Evolutionary conservation across 2,329 filamentous ascomycete genomes (phyloP), one percentile per base, ranked within the genome.

Genomic region (Endothia cerciana): DNA sequence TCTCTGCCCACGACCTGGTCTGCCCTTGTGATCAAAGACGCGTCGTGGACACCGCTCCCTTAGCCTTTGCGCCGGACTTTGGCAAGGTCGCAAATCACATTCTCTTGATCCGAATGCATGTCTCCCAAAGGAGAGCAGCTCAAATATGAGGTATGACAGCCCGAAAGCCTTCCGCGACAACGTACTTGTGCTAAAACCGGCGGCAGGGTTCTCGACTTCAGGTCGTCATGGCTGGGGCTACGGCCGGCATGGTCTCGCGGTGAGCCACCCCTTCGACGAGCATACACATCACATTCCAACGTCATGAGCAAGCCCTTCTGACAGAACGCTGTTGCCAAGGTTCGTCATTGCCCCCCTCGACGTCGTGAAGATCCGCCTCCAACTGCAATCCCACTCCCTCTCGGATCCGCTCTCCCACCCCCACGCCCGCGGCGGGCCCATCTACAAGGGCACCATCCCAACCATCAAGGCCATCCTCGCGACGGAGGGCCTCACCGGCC

Each of bases 321-420:
- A 63, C 40, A 49, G 25, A 6, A 3, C 25, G 2, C n/a, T 36
- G 2, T 13, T 13, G 15, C 15, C 8, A 72, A 93, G 92, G 76
- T 98, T 99, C 82, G 87, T 95, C 74, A 90, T 98, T 75, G 93
- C 95, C 22, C 95, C 95, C 62, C 91, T 99, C 71, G 95, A 99
- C 78, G 95, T 99, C 69, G 89, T 98, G 80, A 98, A 99, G 83
- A 99, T 99, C 79, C 92, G 95, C 57, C 89, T 98, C 56, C 95
- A 99, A 77, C 88, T 99, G 22, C 95, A 98, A 78, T 87, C 91
- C 55, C 91, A 96, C 80, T 93, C 92, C 59, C 86, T 92, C 67
- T 90, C 90, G 72, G 90, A 94, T 74, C 91, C 92, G 2, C 78
- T 88, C 11, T 85, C 87, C 56, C 82, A 87, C 69, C 80, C 80